phyloP scores from a whole-genome alignment of 1,284 basidiomycete genomes.

The Sphagnurus paluster region DNA sequence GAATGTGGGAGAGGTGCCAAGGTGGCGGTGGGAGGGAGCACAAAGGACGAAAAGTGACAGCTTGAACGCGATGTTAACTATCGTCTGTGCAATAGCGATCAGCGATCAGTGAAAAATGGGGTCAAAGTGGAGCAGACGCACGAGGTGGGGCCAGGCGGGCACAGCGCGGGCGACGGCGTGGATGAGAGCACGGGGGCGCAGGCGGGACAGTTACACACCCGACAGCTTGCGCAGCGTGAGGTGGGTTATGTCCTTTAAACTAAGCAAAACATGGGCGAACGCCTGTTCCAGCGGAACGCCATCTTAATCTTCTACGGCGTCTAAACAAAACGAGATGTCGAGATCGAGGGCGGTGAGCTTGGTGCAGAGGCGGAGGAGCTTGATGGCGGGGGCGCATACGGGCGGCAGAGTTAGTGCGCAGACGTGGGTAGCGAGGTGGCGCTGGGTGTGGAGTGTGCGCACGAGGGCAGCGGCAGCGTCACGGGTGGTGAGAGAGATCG shows the following conservation, averaged over 20 bases:
- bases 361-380: slow-evolving; percentile 28
- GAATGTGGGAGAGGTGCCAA: neutral
- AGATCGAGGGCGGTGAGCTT: slow-evolving; percentile 30
- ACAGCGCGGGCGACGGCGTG: slow-evolving; percentile 44
- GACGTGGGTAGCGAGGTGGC: slow-evolving; percentile 37
- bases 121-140: slow-evolving; percentile 24
- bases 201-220: slow-evolving; percentile 51
- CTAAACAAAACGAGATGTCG: slow-evolving; percentile 41
- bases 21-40: slow-evolving; percentile 3
- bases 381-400: slow-evolving; percentile 24
- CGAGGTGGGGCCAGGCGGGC: slow-evolving; percentile 42
- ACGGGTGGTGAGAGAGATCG: slow-evolving; percentile 40
- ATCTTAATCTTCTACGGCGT: slow-evolving; percentile 27
- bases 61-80: slow-evolving; percentile 47
- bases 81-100: slow-evolving; percentile 32
- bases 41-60: slow-evolving; percentile 27
- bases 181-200: slow-evolving; percentile 43
- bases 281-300: slow-evolving; percentile 35
- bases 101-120: too few relatives aligned
- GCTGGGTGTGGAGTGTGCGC: slow-evolving; percentile 34
- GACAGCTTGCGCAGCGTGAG: slow-evolving; percentile 49
- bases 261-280: slow-evolving; percentile 19
- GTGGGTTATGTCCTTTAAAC: slow-evolving; percentile 31
- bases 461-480: slow-evolving; percentile 40
- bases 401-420: slow-evolving; percentile 35